Conservation (phyloP, 2,329 filamentous ascomycete genomes). For the Ascochyta lentis region DNA sequence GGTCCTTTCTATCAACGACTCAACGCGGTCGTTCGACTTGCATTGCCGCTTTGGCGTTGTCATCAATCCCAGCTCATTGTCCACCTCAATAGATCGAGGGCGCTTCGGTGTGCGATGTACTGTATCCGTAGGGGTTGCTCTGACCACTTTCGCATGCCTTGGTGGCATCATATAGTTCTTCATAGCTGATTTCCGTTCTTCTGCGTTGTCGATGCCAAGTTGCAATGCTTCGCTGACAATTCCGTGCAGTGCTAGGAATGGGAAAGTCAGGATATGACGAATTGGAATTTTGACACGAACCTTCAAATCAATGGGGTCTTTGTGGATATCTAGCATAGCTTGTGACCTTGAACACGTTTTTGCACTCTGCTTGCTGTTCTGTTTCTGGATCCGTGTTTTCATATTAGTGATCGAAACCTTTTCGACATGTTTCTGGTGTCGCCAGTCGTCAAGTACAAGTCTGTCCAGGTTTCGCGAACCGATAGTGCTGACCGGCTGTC, state of each 20-base stretch:
- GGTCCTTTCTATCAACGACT: not conserved
- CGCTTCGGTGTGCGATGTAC: not conserved
- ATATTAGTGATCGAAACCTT: not conserved
- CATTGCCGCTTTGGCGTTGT: not conserved
- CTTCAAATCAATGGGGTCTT: not conserved
- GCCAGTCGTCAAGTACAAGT: slow-evolving; percentile 29
- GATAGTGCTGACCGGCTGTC: slow-evolving; percentile 17
- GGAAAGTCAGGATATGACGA: slow-evolving; percentile 28
- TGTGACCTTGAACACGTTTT: not conserved
- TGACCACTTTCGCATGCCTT: not conserved
- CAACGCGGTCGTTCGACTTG: not conserved
- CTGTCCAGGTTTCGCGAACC: slow-evolving; percentile 31
- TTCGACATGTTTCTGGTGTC: not conserved
- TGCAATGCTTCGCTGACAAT: slow-evolving; percentile 24
- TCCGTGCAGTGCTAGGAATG: slow-evolving; percentile 27
- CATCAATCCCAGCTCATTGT: not conserved
- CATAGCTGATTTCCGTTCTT: not conserved
- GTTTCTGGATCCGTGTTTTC: not conserved
- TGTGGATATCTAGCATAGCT: not conserved
- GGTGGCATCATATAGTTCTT: not conserved
- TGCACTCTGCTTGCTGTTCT: not conserved
- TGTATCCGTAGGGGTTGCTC: too few species aligned
- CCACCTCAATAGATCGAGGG: too few species aligned
- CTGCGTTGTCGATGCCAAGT: slow-evolving; percentile 26
- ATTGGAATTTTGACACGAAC: slow-evolving; percentile 17